Evolutionary conservation across 345 rosid species (phyloP).

Genomic region (Pugionium cornutum): DNA sequence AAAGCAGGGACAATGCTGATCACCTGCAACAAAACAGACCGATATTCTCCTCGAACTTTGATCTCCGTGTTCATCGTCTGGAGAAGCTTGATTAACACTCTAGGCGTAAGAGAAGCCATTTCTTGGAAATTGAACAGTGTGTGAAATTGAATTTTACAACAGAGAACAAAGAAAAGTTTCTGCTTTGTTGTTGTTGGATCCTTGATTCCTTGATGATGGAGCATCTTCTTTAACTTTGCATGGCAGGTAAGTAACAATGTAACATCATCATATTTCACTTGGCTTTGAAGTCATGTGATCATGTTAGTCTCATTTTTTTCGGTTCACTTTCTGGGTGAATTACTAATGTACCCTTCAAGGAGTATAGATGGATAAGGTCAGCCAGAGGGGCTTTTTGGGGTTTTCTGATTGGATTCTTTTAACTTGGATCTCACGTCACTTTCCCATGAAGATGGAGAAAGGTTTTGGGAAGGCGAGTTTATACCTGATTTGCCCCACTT

Average conservation of each 20-base stretch:
- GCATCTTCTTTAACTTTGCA: constrained; percentile 51
- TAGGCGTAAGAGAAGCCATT: constrained; percentile 87
- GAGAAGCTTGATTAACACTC: constrained; percentile 80
- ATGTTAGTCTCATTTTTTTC: constrained; percentile 22
- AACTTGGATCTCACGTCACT: constrained; percentile 51
- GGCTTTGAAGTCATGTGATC: constrained; percentile 66
- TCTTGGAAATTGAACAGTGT: constrained; percentile 27
- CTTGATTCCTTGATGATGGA: constrained; percentile 29
- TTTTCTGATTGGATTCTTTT: constrained; percentile 24
- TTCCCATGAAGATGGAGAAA: constrained; percentile 51
- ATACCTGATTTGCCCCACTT: constrained; percentile 33
- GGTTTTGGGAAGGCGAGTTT: constrained; percentile 48
- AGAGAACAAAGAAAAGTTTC: constrained; percentile 8
- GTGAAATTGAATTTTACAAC: constrained; percentile 20
- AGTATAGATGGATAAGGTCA: background rate
- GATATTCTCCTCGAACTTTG: constrained; percentile 73
- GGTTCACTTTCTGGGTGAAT: constrained; percentile 2
- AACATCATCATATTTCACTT: constrained; percentile 59
- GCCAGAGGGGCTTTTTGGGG: constrained; percentile 20
- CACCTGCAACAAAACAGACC: constrained; percentile 84
- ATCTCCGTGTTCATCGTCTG: constrained; percentile 68
- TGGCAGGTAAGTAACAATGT: constrained; percentile 66
- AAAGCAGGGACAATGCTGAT: constrained; percentile 91
- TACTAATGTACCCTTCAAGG: constrained; percentile 35
- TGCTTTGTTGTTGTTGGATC: background rate